These are phyloP conservation scores for Artemisia argyi DNA, from an alignment of 129 eudicot genomes.

Conservation along the genomic window DNA sequence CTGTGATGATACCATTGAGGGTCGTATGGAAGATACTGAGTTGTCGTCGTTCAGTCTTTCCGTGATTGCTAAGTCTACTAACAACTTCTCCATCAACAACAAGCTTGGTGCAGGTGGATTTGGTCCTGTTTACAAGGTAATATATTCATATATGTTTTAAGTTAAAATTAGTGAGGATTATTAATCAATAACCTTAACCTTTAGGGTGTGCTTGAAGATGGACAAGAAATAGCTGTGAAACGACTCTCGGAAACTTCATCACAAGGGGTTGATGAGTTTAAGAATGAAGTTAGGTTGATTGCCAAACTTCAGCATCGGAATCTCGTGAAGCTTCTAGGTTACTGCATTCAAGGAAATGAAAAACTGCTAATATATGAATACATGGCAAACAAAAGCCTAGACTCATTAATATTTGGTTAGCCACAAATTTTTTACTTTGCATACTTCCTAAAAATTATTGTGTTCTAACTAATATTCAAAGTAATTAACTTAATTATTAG, in stretches of 20 bases:
- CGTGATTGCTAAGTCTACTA: not conserved
- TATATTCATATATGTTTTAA: not conserved
- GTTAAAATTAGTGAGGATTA: not conserved
- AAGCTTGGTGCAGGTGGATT: conserved; percentile 13
- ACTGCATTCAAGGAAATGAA: conserved; percentile 37
- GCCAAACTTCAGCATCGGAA: conserved; percentile 45
- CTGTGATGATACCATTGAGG: not conserved
- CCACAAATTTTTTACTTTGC: not conserved
- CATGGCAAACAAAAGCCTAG: conserved; percentile 20
- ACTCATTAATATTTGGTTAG: conserved; percentile 29
- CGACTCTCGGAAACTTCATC: conserved; percentile 24
- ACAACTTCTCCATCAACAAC: not conserved
- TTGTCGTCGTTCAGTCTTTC: not conserved
- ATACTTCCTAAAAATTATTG: not conserved
- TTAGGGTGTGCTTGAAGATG: conserved; percentile 31
- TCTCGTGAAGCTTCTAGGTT: conserved; percentile 44
- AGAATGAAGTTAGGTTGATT: conserved; percentile 35
- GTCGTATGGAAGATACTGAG: not conserved
- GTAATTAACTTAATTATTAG: not conserved
- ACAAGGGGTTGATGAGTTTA: conserved; percentile 35
- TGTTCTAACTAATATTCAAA: not conserved
- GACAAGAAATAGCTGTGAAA: conserved; percentile 35
- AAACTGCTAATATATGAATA: too few relatives aligned
- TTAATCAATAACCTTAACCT: not conserved
- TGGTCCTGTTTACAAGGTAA: conserved; percentile 11